Percentiles rank a stretch among this genome's conserved stretches.
These are phyloP conservation scores for Claviceps sp. DNA, from an alignment of 2,329 filamentous ascomycete genomes.

Conservation along the genomic window DNA sequence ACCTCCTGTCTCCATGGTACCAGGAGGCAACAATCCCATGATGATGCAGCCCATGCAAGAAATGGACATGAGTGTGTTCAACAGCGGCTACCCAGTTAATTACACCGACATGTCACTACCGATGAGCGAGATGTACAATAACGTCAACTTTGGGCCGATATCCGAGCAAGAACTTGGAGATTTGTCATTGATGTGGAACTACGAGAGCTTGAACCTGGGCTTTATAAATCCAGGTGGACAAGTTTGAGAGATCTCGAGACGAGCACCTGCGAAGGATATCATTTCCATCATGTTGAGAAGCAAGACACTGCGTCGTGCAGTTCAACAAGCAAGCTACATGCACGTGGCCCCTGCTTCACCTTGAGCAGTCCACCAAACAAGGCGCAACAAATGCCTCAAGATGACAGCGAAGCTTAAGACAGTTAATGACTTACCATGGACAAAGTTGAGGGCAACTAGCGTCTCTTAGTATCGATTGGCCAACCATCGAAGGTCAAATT, in stretches of 20 bases:
- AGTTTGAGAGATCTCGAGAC: not conserved
- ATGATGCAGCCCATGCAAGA: slow-evolving; percentile 2
- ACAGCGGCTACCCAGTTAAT: not conserved
- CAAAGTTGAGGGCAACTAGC: too few relatives aligned
- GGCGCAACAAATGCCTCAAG: not conserved
- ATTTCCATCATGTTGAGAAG: too few relatives aligned
- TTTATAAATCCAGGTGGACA: slow-evolving; percentile 13
- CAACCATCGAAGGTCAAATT: too few relatives aligned
- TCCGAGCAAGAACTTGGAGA: slow-evolving; percentile 21
- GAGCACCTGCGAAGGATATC: not conserved
- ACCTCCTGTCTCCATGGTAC: not conserved
- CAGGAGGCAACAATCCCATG: not conserved
- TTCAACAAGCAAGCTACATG: not conserved
- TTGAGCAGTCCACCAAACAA: not conserved
- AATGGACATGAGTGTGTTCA: not conserved
- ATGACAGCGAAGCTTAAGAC: too few relatives aligned
- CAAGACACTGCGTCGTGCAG: not conserved
- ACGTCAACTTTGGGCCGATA: slow-evolving; percentile 14
- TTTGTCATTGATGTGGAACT: slow-evolving; percentile 20
- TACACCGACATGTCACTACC: slow-evolving; percentile 8
- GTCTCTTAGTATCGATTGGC: too few relatives aligned
- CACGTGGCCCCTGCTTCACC: not conserved
- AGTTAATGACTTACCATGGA: too few relatives aligned
- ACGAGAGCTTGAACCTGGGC: slow-evolving; percentile 19
- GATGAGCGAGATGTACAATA: slow-evolving; percentile 6